phyloP scores from a whole-genome alignment of 306 rosid species.

The Spatholobus suberectus region DNA sequence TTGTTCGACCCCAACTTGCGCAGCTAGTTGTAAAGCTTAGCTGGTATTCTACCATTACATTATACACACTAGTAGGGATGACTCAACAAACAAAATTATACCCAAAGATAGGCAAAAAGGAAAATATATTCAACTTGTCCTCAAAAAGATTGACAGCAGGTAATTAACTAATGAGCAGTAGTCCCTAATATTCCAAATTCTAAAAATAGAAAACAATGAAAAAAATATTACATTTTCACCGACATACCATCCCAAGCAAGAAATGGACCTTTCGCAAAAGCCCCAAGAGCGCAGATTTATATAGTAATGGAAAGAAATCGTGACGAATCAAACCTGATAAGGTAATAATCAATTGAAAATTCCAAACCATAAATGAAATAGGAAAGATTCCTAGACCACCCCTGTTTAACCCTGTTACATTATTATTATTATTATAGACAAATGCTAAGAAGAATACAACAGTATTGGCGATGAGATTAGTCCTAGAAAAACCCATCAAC shows the following conservation, averaged over 20 bases:
- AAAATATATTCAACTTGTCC: constrained; percentile 32
- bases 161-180: neutral
- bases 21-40: constrained; percentile 20
- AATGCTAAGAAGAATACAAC: constrained; percentile 13
- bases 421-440: constrained; percentile 25
- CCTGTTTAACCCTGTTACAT: constrained; percentile 29
- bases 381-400: constrained; percentile 31
- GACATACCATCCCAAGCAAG: constrained; percentile 28
- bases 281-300: constrained; percentile 16
- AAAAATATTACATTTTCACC: neutral
- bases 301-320: constrained; percentile 27
- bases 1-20: constrained; percentile 17
- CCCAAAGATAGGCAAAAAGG: neutral
- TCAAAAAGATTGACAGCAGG: constrained; percentile 34
- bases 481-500: constrained; percentile 47
- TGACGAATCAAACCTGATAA: constrained; percentile 13
- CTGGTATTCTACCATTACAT: neutral
- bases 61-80: too few relatives aligned
- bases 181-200: constrained; percentile 35
- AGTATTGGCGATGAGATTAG: constrained; percentile 44
- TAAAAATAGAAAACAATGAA: neutral
- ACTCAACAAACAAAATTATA: constrained; percentile 6
- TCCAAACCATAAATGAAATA: neutral
- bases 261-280: neutral
- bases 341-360: constrained; percentile 27